Conservation (phyloP, 2,329 filamentous ascomycete genomes). For the Piedraia hortae region DNA sequence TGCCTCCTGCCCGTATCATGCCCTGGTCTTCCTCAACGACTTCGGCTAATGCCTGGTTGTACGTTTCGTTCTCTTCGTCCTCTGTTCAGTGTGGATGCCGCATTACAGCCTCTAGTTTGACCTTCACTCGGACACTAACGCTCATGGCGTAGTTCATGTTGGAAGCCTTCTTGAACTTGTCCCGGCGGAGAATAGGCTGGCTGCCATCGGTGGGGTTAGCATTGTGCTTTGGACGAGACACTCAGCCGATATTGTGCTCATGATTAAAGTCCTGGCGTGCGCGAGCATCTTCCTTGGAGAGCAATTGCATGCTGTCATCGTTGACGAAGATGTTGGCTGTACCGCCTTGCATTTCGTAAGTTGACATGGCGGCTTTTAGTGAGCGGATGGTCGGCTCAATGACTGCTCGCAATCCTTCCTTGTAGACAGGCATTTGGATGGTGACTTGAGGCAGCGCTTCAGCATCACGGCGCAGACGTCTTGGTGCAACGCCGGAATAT, state of each 20-base stretch:
- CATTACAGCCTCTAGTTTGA: constrained; percentile 30
- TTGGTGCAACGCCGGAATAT: constrained; percentile 18
- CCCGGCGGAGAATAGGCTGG: constrained; percentile 24
- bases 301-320: constrained; percentile 38
- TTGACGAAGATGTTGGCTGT: constrained; percentile 41
- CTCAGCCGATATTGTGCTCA: constrained; percentile 23
- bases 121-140: constrained; percentile 38
- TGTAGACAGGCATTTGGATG: constrained; percentile 18
- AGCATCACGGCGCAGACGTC: constrained; percentile 13
- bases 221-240: constrained; percentile 22
- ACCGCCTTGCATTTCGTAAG: constrained; percentile 28
- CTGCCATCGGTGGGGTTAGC: constrained; percentile 23
- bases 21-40: constrained; percentile 36
- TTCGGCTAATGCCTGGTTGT: constrained; percentile 34
- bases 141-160: constrained; percentile 47
- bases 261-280: constrained; percentile 22
- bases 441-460: constrained; percentile 26
- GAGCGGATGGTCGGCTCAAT: constrained; percentile 15
- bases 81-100: constrained; percentile 37
- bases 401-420: constrained; percentile 15
- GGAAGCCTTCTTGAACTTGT: constrained; percentile 46
- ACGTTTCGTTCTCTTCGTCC: constrained; percentile 37
- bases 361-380: constrained; percentile 19
- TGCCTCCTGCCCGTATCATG: constrained; percentile 56
- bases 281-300: constrained; percentile 20